These are phyloP conservation scores for Chlorella sorokiniana DNA, from an alignment of 139 green algal species.

Conservation along the genomic window DNA sequence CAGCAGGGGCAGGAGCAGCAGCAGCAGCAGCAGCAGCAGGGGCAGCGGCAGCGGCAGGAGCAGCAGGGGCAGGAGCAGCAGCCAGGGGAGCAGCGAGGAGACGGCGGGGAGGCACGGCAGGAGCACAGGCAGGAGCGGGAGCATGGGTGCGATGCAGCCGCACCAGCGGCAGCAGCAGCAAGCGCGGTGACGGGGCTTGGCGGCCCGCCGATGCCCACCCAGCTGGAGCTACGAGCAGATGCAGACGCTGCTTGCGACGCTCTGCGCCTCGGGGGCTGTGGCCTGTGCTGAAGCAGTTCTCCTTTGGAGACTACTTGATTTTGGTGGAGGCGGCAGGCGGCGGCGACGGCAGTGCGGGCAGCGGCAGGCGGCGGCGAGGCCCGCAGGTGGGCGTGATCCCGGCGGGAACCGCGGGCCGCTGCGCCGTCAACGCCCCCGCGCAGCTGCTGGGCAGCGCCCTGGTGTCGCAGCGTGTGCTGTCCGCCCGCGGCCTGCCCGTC, in stretches of 20 bases:
- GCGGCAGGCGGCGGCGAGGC: neutral
- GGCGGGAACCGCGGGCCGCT: neutral
- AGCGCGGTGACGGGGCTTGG: neutral
- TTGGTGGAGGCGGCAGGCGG: neutral
- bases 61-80: no score
- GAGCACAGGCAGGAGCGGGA: neutral
- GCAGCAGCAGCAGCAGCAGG: neutral
- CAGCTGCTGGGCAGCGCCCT: slow-evolving; percentile 8
- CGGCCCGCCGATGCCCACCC: neutral
- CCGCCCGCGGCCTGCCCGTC: neutral
- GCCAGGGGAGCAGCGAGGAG: neutral
- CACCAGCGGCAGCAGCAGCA: neutral
- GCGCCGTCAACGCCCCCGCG: slow-evolving; percentile 1
- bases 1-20: neutral
- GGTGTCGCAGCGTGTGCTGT: slow-evolving; percentile 24
- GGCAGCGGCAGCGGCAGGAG: neutral
- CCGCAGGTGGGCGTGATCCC: neutral
- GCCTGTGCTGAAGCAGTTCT: slow-evolving; percentile 14
- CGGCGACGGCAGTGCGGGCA: neutral
- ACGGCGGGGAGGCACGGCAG: neutral
- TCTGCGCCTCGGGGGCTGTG: neutral
- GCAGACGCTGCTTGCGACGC: slow-evolving; percentile 1
- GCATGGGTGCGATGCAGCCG: neutral
- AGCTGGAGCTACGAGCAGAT: neutral
- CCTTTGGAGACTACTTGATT: slow-evolving; percentile 10